These are phyloP conservation scores for Mortierella sp. DNA, from an alignment of 371 early-diverging fungal genomes.

Conservation along the genomic window DNA sequence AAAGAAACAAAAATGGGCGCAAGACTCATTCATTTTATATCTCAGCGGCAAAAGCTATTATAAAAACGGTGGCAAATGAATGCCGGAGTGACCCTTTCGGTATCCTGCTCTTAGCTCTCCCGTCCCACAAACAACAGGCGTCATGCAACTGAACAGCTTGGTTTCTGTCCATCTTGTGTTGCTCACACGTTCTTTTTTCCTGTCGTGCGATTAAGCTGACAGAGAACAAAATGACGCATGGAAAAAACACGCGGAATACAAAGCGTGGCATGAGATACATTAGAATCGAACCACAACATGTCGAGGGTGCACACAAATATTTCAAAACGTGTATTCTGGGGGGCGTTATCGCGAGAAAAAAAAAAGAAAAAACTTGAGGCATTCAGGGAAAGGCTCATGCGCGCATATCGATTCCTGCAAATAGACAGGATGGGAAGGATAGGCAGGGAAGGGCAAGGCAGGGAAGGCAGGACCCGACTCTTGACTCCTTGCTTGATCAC, in stretches of 20 bases:
- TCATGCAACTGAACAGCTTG: background rate
- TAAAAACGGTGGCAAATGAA: background rate
- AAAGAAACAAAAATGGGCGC: background rate
- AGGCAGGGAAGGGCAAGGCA: background rate
- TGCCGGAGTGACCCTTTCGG: too few relatives aligned
- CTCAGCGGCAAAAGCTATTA: background rate
- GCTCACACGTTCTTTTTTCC: background rate
- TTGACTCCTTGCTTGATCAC: background rate
- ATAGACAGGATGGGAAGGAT: background rate
- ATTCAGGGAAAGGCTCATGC: background rate
- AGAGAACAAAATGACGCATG: background rate
- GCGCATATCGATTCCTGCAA: slow-evolving; percentile 2
- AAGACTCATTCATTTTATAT: background rate
- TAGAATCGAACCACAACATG: background rate
- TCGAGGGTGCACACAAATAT: background rate
- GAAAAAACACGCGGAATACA: background rate
- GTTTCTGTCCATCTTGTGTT: too few relatives aligned
- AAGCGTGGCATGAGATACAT: background rate
- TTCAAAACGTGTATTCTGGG: background rate
- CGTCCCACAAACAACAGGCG: background rate
- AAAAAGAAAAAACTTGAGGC: background rate
- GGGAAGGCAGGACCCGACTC: slow-evolving; percentile 1
- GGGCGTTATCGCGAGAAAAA: background rate
- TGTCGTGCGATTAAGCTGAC: background rate
- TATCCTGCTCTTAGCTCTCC: background rate